Base-by-base conservation (phyloP, 148 eudicot genomes). In the Pharnaceum exiguum region DNA sequence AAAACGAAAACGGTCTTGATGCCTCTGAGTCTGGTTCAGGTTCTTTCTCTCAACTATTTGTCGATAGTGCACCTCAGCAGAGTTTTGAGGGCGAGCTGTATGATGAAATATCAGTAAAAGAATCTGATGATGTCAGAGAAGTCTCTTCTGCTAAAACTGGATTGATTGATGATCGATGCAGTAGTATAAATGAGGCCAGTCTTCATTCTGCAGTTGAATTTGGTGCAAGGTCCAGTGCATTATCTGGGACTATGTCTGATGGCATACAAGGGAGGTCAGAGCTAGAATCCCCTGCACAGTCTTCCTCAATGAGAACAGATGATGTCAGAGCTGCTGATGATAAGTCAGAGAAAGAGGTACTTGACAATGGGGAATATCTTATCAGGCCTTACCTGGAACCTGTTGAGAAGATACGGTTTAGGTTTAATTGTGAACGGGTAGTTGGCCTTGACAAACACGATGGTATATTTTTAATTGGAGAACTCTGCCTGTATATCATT, bases 371-470 rank as follows among this genome's bases (percentile, higher is more conserved):
- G 28, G 99, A 94, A 74, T 94, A 82, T 77, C 79, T 94, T 35
- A 89, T 94, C 36, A 79, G 96, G 57, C 99, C 99, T 47, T 86
- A 86, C 76, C 79, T 94, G 15, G 87, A 89, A 51, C 99, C 89
- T 59, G 37, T 53, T 37, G 99, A 94, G 53, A 94, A 69, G 78
- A 94, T 94, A 63, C 77, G 85, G 60, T 82, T 72, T 63, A 82
- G 77, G 76, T 94, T 89, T 72, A 94, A 94, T 43, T 89, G 99
- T 76, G 99, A 94, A 68, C 81, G 99, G 68, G 93, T 94, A 52
- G 70, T 86, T 53, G 96, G 95, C 56, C 90, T 94, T 57, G 99
- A 94, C 75, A 94, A 94, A 71, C 99, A 86, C 71, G 99, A 94
- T 72, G 99, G 99, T 19, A 83, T 94, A 71, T 94, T 94, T 79